Base-by-base conservation (phyloP, 106 monocot species). In the Allium sativum region DNA sequence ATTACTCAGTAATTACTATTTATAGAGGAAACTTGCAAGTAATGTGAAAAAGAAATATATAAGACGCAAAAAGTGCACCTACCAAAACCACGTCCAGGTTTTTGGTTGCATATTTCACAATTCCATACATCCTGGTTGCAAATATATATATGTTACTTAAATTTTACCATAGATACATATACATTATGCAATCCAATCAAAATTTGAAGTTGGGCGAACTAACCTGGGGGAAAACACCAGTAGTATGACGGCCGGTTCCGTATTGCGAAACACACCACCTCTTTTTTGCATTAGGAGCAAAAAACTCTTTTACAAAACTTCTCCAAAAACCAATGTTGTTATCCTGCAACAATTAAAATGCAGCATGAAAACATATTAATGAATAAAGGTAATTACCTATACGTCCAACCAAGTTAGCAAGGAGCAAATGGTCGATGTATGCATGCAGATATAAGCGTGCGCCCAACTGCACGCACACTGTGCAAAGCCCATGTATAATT, bases 1-100 rank as follows among this genome's bases (percentile, higher is more conserved):
- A 19, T 40, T 31, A 31, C 31, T 31, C 2, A 31, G 1, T 31
- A 31, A 31, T 31, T 31, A 3, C 31, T 31, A 31, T 31, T 31
- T 2, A 31, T 3, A 31, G 31, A 31, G 31, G 31, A 31, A 31
- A 5, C 31, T 31, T 31, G 31, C 31, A 56, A 42, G 41, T 9
- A 55, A 55, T 6, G 0, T 15, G 18, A 61, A 61, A 10, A 61
- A 44, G 44, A 61, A n/a, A 44, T 7, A 61, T 18, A 7, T 17
- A 44, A 18, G 2, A 58, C 14, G 44, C 45, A 61, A 2, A 48
- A 65, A 31, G 22, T 55, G 21, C 48, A 65, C 88, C 57, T 92
- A 98, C 98, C 98, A 79, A 98, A 98, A 54, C 98, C 98, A 65
- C 98, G 85, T 12, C 98, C 98, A 61, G 98, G 92, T 60, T 92